Percentiles rank a stretch among this genome's conserved stretches.
phyloP scores from a whole-genome alignment of 768 basidiomycete genomes.

The Amanita pallidorosea region DNA sequence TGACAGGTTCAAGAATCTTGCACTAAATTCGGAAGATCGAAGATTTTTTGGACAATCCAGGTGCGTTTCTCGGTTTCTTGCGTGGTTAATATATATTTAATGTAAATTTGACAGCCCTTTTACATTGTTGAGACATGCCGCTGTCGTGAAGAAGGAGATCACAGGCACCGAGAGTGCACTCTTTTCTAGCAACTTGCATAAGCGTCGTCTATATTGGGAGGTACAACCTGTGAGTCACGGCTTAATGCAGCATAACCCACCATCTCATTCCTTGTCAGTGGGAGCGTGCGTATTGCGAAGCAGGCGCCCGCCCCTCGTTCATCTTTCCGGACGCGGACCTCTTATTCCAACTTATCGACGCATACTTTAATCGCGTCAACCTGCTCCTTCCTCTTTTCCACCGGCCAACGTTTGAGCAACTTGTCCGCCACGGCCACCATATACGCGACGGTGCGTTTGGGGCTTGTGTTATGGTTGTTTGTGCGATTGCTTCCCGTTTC shows the following conservation, averaged over 20 bases:
- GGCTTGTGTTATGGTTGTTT: slow-evolving; percentile 47
- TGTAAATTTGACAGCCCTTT: slow-evolving; percentile 20
- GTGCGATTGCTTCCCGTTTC: slow-evolving; percentile 51
- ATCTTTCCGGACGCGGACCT: slow-evolving; percentile 41
- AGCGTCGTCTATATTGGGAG: slow-evolving; percentile 19
- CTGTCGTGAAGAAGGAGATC: slow-evolving; percentile 30
- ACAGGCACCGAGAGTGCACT: slow-evolving; percentile 13
- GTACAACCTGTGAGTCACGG: slow-evolving; percentile 15
- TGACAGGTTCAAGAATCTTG: slow-evolving; percentile 20
- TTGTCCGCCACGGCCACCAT: slow-evolving; percentile 36
- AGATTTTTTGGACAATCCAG: slow-evolving; percentile 33
- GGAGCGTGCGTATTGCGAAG: slow-evolving; percentile 19
- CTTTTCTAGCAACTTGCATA: slow-evolving; percentile 11
- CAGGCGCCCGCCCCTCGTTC: slow-evolving; percentile 17
- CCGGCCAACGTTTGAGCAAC: slow-evolving; percentile 48
- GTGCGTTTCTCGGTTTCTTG: slow-evolving; percentile 8
- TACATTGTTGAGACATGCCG: slow-evolving; percentile 31
- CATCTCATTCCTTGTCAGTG: slow-evolving; percentile 17
- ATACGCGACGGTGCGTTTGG: slow-evolving; percentile 40
- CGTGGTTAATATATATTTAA: background rate
- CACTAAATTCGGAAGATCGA: slow-evolving; percentile 18
- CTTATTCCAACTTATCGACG: slow-evolving; percentile 33
- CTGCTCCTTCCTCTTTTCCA: slow-evolving; percentile 52
- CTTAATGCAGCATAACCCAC: background rate
- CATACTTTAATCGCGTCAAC: slow-evolving; percentile 51